These are phyloP conservation scores for Apiotrichum laibachii DNA, from an alignment of 1,284 basidiomycete genomes.

Conservation along the genomic window DNA sequence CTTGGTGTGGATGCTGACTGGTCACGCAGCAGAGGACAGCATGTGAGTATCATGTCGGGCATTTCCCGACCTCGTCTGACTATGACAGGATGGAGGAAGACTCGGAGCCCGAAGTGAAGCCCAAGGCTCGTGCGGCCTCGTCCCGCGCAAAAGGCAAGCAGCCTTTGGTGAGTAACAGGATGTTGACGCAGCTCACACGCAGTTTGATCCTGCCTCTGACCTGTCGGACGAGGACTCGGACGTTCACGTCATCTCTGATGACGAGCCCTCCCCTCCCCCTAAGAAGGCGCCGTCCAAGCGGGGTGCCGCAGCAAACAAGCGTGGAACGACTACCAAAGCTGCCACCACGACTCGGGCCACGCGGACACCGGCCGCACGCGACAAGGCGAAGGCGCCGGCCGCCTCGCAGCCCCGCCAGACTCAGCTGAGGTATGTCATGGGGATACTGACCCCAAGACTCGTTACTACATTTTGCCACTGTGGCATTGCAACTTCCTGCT, in stretches of 20 bases:
- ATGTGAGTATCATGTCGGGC: constrained; percentile 8
- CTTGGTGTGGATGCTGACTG: background rate
- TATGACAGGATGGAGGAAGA: constrained; percentile 47
- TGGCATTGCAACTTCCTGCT: no score
- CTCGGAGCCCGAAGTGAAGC: constrained; percentile 37
- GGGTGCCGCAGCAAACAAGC: background rate
- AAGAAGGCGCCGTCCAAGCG: constrained; percentile 4
- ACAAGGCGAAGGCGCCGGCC: background rate
- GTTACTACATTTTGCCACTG: no score
- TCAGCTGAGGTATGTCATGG: constrained; percentile 11
- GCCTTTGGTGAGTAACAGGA: constrained; percentile 48
- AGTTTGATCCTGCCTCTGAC: constrained; percentile 4
- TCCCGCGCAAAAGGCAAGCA: constrained; percentile 54
- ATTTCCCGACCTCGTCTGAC: background rate
- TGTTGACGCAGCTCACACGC: background rate
- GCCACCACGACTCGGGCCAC: background rate
- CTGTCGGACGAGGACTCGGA: constrained; percentile 1
- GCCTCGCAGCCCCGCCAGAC: background rate
- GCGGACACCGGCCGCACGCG: constrained; percentile 1
- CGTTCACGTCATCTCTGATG: background rate
- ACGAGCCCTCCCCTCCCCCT: background rate
- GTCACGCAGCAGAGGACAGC: constrained; percentile 29
- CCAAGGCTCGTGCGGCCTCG: constrained; percentile 19
- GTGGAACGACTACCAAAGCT: background rate
- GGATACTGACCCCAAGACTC: no score